Base-by-base conservation (phyloP, 768 basidiomycete species). In the Saitozyma podzolica region DNA sequence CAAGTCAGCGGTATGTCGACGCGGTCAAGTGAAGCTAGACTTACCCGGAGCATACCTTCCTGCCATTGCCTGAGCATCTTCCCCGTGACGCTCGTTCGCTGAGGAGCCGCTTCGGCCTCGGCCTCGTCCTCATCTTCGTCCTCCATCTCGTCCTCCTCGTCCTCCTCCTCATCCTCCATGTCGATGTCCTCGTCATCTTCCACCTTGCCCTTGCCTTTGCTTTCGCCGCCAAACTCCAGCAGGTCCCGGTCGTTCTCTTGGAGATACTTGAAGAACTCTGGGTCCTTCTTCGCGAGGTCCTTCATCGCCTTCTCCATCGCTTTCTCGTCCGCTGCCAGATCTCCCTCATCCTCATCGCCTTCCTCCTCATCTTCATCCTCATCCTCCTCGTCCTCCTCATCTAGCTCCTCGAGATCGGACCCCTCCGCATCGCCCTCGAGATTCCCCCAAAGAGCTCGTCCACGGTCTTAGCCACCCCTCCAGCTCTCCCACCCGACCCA, bases 181-280 rank as follows among this genome's bases (percentile, higher is more conserved):
- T 69, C 67, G 50, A 79, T 68, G 69, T 82, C 68, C 54, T 75
- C 74, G 54, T 80, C 79, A 62, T 81, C 83, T 81, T 83, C 9
- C 6, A 80, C 83, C 19, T 80, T 84, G 11, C 77, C 80, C 3
- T 74, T 82, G 1, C 78, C 80, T 1, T 78, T 70, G 8, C 29
- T 50, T 0, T 40, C 50, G 10, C 73, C 80, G 57, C 86, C 82
- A 74, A 98, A 98, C 5, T 91, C 84, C 2, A 99, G 83, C n/a
- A 98, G 82, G 59, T 92, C 93, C 62, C 83, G 82, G 80, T 99
- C 96, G 74, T 99, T 93, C 80, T 98, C 91, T 81, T 94, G 89
- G 2, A 99, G 84, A 77, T 94, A 99, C 80, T 94, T 92, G 88
- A 86, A 99, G 82, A 98, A 99, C 75, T 96, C 95, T n/a, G 95